Base-by-base conservation (phyloP, 805 yeast genomes). In the Blastobotrys terrestris region DNA sequence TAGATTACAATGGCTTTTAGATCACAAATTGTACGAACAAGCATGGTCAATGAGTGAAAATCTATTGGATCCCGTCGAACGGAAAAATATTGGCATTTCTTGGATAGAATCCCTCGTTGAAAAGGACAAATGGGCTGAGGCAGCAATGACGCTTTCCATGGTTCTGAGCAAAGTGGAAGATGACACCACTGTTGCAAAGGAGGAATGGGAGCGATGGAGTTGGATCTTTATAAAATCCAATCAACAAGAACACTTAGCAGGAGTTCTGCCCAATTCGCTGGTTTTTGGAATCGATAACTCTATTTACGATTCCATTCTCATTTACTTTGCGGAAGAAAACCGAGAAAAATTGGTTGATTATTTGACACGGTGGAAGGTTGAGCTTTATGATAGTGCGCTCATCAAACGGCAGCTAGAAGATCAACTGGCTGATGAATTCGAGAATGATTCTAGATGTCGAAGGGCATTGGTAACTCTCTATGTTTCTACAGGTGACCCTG, bases 31-130 rank as follows among this genome's bases (percentile, higher is more conserved):
- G 50, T 87, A 68, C 60, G 68, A 73, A 15, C 82, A 82, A 44
- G 97, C 97, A 0, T 92, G 96, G 95, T 75, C 76, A 42, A 80
- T 88, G 63, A 78, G 94, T 53, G 79, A 75, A 48, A 78, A 77
- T 58, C 70, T 87, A 56, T 71, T 84, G 1, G 67, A 73, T 7
- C 72, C 75, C 8, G 54, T 63, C 2, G 79, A 80, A 55, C 67
- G 92, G 48, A 65, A 84, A 8, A 70, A 74, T 40, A 73, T 81
- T 39, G 97, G 96, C 1, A 60, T 80, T 4, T 73, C 74, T 45
- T 81, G 81, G 65, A 71, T 74, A 14, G 63, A 68, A n/a, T 52
- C 54, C 11, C 59, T 71, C 31, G 49, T 69, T 13, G 58, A 58
- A 54, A 59, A 64, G 1, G 74, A 74, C 8, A 61, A 76, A 1